A percentile compares a stretch with the other conserved stretches of the same genome.
These are phyloP conservation scores for Dothiorella sarmentorum DNA, from an alignment of 2,329 filamentous ascomycete genomes.

Conservation along the genomic window DNA sequence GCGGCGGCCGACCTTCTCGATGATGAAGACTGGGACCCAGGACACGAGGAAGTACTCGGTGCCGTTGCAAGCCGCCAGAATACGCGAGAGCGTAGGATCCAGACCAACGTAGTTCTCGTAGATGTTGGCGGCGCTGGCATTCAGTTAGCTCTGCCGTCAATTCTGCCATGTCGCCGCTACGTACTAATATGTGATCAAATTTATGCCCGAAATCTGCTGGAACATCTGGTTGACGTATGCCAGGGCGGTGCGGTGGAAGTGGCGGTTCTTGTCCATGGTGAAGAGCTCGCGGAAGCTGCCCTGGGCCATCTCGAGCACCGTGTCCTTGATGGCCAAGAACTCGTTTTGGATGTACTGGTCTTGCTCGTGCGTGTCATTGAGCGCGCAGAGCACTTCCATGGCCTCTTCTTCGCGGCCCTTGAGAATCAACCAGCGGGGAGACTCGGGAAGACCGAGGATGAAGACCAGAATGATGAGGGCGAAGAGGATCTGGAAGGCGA, in stretches of 20 bases:
- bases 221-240: constrained; percentile 59
- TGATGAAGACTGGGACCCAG: constrained; percentile 43
- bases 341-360: constrained; percentile 37
- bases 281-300: constrained; percentile 56
- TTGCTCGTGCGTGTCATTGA: constrained; percentile 30
- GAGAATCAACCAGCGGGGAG: constrained; percentile 56
- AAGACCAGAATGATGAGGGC: constrained; percentile 50
- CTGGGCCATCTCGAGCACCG: constrained; percentile 39
- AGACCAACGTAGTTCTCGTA: constrained; percentile 42
- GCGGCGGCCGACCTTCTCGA: constrained; percentile 37
- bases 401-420: constrained; percentile 51
- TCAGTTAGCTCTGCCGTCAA: neutral
- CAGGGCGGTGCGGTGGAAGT: constrained; percentile 54
- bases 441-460: constrained; percentile 53
- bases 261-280: constrained; percentile 55
- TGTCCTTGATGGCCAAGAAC: constrained; percentile 36
- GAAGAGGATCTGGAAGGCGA: constrained; percentile 57
- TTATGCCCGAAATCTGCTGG: constrained; percentile 42
- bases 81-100: constrained; percentile 32
- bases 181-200: constrained; percentile 24
- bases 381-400: constrained; percentile 32
- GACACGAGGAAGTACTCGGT: constrained; percentile 42
- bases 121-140: constrained; percentile 36
- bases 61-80: constrained; percentile 41
- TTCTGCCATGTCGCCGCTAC: too few species aligned